phyloP scores from a whole-genome alignment of 2,329 filamentous ascomycete genomes.

The Trichoderma hamatum region DNA sequence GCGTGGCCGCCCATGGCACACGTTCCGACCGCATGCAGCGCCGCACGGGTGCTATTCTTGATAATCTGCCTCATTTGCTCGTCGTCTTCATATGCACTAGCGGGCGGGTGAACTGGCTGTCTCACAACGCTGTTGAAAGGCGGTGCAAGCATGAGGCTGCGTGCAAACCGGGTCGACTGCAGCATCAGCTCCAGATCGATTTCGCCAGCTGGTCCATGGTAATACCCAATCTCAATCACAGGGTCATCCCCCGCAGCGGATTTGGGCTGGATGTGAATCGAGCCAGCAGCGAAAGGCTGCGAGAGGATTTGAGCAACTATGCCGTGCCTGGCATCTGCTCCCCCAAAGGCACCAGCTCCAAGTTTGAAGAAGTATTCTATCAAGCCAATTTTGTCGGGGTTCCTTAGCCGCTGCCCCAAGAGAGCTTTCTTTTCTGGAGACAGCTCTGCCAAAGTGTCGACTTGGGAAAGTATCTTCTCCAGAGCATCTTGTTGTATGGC shows the following conservation, averaged over 20 bases:
- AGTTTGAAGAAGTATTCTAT: conserved; percentile 54
- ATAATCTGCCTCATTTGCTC: conserved; percentile 35
- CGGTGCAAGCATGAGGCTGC: conserved; percentile 43
- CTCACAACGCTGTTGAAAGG: conserved; percentile 45
- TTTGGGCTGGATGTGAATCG: conserved; percentile 46
- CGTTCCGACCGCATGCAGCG: conserved; percentile 47
- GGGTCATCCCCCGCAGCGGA: conserved; percentile 35
- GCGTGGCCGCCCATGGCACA: conserved; percentile 40
- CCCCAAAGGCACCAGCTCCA: conserved; percentile 49
- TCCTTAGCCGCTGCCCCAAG: conserved; percentile 39
- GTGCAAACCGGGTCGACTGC: conserved; percentile 44
- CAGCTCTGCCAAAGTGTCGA: conserved; percentile 30
- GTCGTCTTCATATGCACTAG: conserved; percentile 29
- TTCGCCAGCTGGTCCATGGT: conserved; percentile 42
- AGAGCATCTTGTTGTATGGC: conserved; percentile 37
- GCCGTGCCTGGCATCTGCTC: conserved; percentile 48
- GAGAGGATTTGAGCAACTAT: conserved; percentile 55
- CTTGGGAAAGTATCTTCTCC: conserved; percentile 30
- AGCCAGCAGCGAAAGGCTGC: conserved; percentile 54
- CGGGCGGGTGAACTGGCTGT: conserved; percentile 32
- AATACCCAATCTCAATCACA: conserved; percentile 49
- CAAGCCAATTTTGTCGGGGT: conserved; percentile 44
- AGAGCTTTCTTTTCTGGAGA: conserved; percentile 36
- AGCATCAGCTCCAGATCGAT: conserved; percentile 50
- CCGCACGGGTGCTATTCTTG: conserved; percentile 36